Evolutionary conservation across 169 alveolate genomes (phyloP), one percentile per base, ranked within the genome.

Genomic region (Cytauxzoon felis): DNA sequence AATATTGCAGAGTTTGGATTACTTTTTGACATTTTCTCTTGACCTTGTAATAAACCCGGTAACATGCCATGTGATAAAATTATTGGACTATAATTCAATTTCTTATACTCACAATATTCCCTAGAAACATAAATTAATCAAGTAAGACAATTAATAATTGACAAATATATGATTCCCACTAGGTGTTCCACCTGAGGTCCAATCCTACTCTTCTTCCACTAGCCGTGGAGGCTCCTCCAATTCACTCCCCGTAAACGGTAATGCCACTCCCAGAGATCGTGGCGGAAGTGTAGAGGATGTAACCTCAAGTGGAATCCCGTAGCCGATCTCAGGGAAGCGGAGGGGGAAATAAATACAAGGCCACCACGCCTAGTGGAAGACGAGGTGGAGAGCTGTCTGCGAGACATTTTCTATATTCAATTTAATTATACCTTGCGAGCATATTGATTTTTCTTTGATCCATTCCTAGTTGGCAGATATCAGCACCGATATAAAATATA

Each of bases 381-480:
- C 13, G 13, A 38, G 45, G 13, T 38, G 45, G 13, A 38, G 13
- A 38, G n/a, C 13, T 38, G 13, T 13, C 13, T 13, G 13, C n/a
- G 45, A 13, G n/a, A 13, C 13, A 13, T 13, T 38, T 13, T 38
- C 13, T 13, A 38, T 38, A 38, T 13, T 38, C n/a, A 38, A 13
- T 38, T 13, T 53, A 52, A 60, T 18, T 49, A 11, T 62, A 62
- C 52, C 99, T 88, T 1, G 99, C 99, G 38, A 96, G 92, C 98
- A 98, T 93, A 83, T 98, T 98, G 26, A 98, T 99, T 87, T 98
- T 98, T 60, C 99, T 90, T 78, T 98, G 98, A 72, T 98, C 99
- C 81, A 91, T 87, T 5, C 99, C 99, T 30, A 96, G 88, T 56
- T 97, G 98, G 90, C 99, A 97, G 26, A 98, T 94, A 73, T 96